A percentile compares a stretch with the other conserved stretches of the same genome.
Conservation (phyloP, 768 basidiomycete genomes). For the Hericium erinaceus region DNA sequence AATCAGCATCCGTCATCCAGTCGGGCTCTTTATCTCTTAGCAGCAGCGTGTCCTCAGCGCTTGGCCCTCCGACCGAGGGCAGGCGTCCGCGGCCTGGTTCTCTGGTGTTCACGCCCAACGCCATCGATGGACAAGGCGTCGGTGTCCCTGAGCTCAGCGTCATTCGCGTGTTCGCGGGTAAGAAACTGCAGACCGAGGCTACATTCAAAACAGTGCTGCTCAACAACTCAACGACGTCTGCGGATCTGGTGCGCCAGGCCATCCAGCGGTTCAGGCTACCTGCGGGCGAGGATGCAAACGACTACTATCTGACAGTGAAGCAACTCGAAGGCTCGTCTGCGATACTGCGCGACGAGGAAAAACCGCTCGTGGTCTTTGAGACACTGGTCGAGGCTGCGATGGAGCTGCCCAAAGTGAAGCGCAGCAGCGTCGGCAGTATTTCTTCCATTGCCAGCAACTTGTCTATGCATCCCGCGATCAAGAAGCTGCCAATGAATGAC, state of each 20-base stretch:
- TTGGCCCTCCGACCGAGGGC: constrained; percentile 32
- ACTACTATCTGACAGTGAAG: constrained; percentile 88
- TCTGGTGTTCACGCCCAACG: constrained; percentile 53
- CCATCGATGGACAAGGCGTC: constrained; percentile 52
- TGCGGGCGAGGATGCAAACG: constrained; percentile 41
- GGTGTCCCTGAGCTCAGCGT: constrained; percentile 82
- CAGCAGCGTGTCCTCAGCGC: constrained; percentile 27
- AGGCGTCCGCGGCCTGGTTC: constrained; percentile 67
- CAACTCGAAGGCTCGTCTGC: constrained; percentile 86
- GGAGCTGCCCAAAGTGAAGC: constrained; percentile 80
- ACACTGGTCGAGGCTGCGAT: constrained; percentile 70
- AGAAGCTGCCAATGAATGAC: constrained; percentile 91
- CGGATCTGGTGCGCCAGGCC: constrained; percentile 84
- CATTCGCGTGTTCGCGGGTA: constrained; percentile 91
- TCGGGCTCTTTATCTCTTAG: constrained; percentile 28
- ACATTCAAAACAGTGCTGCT: constrained; percentile 97
- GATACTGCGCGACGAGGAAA: constrained; percentile 58
- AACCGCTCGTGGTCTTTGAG: constrained; percentile 87
- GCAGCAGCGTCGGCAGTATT: constrained; percentile 90
- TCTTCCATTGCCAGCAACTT: constrained; percentile 89
- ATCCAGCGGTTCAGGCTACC: constrained; percentile 89
- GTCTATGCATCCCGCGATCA: constrained; percentile 92
- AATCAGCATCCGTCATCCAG: constrained; percentile 64
- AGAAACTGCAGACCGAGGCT: constrained; percentile 83
- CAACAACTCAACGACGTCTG: constrained; percentile 75